phyloP scores from a whole-genome alignment of 2,329 filamentous ascomycete genomes.

The Aureobasidium pullulans region DNA sequence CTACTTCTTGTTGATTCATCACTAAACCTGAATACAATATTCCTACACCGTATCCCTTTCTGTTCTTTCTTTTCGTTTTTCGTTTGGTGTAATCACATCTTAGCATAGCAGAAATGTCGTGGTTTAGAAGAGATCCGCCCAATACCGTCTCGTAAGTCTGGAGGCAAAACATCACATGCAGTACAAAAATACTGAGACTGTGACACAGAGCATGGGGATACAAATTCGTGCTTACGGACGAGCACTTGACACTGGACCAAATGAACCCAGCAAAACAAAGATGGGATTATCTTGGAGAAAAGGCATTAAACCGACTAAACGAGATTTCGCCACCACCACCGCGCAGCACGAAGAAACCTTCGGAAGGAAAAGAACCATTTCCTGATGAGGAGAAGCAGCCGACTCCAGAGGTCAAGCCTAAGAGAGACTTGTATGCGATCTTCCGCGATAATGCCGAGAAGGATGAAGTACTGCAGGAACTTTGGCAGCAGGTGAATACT shows the following conservation, averaged over 20 bases:
- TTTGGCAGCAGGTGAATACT: slow-evolving; percentile 62
- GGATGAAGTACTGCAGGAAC: slow-evolving; percentile 47
- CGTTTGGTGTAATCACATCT: too few species aligned
- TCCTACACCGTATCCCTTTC: background rate
- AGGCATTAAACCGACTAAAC: slow-evolving; percentile 58
- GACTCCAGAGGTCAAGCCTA: slow-evolving; percentile 23
- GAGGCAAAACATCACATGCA: background rate
- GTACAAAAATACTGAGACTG: background rate
- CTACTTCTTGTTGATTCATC: too few species aligned
- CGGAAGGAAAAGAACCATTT: background rate
- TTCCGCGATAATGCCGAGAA: slow-evolving; percentile 50
- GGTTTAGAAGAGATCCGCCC: background rate
- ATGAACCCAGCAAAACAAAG: slow-evolving; percentile 53
- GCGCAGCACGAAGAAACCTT: slow-evolving; percentile 15
- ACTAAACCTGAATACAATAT: background rate
- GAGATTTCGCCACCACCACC: slow-evolving; percentile 46
- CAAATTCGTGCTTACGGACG: slow-evolving; percentile 59
- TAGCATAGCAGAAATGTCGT: background rate
- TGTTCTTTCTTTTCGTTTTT: background rate
- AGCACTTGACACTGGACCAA: slow-evolving; percentile 56
- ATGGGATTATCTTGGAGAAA: slow-evolving; percentile 62
- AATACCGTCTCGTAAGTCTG: background rate
- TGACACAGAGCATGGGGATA: slow-evolving; percentile 49
- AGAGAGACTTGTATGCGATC: slow-evolving; percentile 57
- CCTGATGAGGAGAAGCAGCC: slow-evolving; percentile 16